Base-by-base conservation (phyloP, 1,139 yeast genomes). In the Diutina ranongensis region DNA sequence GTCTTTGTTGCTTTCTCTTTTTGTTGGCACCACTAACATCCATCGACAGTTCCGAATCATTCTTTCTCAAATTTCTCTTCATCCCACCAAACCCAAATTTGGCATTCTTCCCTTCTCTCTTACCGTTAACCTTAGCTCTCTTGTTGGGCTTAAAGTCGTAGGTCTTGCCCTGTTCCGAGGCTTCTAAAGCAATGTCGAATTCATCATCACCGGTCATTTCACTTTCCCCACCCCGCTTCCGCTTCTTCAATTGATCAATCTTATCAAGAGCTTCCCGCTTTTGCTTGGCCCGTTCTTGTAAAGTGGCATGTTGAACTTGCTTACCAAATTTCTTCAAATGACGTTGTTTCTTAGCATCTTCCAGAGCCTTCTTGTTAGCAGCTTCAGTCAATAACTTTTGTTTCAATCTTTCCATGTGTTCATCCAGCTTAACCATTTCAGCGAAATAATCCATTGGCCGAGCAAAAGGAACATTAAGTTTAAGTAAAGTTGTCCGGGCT, bases 361-460 rank as follows among this genome's bases (percentile, higher is more conserved):
- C 94, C 45, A 88, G 74, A 2, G 96, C 97, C 65, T 85, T 85
- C 76, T 84, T 86, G 59, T 84, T 83, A 34, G 94, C 83, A 46
- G 95, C 97, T 59, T 87, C 96, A 51, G 78, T 76, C 44, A 88
- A 72, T 56, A 92, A 73, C 64, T 86, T 87, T 59, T 72, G 71
- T 72, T 87, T 88, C 57, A 92, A 74, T 65, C 80, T 86, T 59
- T 88, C 97, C 99, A 92, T 92, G 64, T 92, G 99, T 62, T 88
- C 97, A 63, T 92, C 99, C 50, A 89, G 83, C 70, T 92, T 92
- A 51, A 88, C 86, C 99, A 92, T 92, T 65, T 92, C 99, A 10
- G 99, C 99, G 67, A 92, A 92, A 63, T 86, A 92, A 62, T 92
- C 99, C 57, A 78, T 68, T 27, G 99, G 99, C 63, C 99, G 79